These are phyloP conservation scores for Kuraishia piskuri DNA, from an alignment of 805 yeast genomes.

Conservation along the genomic window DNA sequence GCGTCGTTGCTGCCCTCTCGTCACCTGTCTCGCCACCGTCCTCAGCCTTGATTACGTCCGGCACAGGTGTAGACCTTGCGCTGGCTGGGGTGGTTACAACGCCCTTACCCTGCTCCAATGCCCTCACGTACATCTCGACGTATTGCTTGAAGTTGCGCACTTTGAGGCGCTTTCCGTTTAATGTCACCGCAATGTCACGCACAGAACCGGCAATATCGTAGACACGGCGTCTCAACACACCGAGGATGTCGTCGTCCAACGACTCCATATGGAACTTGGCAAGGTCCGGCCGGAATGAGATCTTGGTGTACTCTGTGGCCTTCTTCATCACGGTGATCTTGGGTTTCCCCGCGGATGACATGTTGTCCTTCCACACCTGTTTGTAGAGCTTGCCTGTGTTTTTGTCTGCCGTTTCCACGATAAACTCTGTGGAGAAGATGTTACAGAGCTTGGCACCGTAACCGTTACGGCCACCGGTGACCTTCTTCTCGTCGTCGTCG, in stretches of 20 bases:
- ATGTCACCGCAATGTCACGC: conserved; percentile 64
- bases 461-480: conserved; percentile 98
- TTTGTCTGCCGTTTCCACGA: conserved; percentile 82
- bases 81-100: conserved; percentile 9
- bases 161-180: conserved; percentile 66
- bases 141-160: conserved; percentile 76
- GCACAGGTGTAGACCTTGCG: conserved; percentile 1
- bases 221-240: conserved; percentile 87
- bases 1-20: conserved; percentile 7
- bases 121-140: conserved; percentile 81
- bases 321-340: conserved; percentile 50
- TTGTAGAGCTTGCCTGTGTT: conserved; percentile 50
- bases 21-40: conserved; percentile 1
- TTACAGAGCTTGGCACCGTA: conserved; percentile 97
- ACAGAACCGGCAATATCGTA: conserved; percentile 94
- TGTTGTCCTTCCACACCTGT: conserved; percentile 84
- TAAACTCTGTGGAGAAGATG: conserved; percentile 84
- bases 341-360: conserved; percentile 73
- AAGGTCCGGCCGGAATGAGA: conserved; percentile 85
- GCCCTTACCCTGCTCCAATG: conserved; percentile 48
- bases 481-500: conserved; percentile 91
- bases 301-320: conserved; percentile 73
- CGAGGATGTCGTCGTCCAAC: conserved; percentile 73
- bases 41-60: not conserved
- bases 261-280: conserved; percentile 76